Conservation (phyloP, 1,139 yeast species). For the Saccharomyces pastorianus region DNA sequence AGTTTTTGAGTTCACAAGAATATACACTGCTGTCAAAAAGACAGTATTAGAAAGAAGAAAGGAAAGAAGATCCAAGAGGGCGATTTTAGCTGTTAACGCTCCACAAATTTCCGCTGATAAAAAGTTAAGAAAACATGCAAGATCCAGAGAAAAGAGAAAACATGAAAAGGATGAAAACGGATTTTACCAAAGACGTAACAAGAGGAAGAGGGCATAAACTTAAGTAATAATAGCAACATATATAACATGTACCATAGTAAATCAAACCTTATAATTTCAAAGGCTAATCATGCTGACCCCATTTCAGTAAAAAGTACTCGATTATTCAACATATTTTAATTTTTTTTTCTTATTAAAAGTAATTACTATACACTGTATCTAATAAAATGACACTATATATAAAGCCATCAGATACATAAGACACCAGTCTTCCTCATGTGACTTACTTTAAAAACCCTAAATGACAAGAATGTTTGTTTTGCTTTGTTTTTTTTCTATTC, state of each 20-base stretch:
- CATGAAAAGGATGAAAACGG: constrained; percentile 72
- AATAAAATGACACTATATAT: not conserved
- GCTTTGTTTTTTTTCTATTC: not conserved
- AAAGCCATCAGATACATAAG: not conserved
- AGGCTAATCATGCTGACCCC: not conserved
- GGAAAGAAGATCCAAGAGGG: constrained; percentile 68
- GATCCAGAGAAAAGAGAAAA: constrained; percentile 69
- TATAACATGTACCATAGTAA: not conserved
- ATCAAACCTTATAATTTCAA: not conserved
- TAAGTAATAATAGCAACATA: too few species aligned
- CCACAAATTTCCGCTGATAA: constrained; percentile 77
- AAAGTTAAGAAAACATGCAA: constrained; percentile 67
- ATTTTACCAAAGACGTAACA: constrained; percentile 57
- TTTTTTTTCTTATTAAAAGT: not conserved
- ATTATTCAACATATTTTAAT: too few species aligned
- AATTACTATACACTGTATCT: not conserved
- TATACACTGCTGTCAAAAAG: constrained; percentile 57
- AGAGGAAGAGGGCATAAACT: constrained; percentile 31
- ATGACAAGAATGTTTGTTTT: not conserved
- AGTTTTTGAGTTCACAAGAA: constrained; percentile 57
- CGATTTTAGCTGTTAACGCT: constrained; percentile 66
- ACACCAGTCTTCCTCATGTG: not conserved
- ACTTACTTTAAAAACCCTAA: not conserved
- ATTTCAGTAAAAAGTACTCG: not conserved
- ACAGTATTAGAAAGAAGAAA: constrained; percentile 56